phyloP scores from a whole-genome alignment of 2,329 filamentous ascomycete genomes.

The Geosmithia morbida region DNA sequence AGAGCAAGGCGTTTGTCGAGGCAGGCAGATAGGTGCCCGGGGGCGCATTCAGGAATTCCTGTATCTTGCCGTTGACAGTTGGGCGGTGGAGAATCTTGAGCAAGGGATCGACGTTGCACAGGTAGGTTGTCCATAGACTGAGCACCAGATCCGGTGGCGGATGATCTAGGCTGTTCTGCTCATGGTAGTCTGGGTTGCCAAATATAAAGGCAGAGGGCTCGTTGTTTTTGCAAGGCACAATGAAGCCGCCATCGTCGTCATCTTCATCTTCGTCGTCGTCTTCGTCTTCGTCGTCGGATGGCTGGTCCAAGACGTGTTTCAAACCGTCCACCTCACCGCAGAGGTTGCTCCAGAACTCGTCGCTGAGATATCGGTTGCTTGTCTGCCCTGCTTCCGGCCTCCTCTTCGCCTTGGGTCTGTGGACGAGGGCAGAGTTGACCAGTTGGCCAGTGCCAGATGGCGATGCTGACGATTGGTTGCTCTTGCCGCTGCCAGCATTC shows the following conservation, averaged over 20 bases:
- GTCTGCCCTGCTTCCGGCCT: constrained; percentile 3
- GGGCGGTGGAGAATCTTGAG: constrained; percentile 30
- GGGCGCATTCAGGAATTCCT: constrained; percentile 10
- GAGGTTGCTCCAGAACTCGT: constrained; percentile 28
- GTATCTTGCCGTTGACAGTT: constrained; percentile 15
- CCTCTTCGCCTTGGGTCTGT: neutral
- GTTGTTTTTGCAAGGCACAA: constrained; percentile 1
- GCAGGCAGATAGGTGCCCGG: constrained; percentile 3
- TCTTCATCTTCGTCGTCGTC: constrained; percentile 13
- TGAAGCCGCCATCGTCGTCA: constrained; percentile 16
- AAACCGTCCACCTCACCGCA: constrained; percentile 29
- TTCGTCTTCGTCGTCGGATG: constrained; percentile 22
- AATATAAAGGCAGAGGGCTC: constrained; percentile 13
- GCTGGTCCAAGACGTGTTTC: constrained; percentile 25
- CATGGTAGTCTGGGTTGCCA: constrained; percentile 10
- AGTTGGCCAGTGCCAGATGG: neutral
- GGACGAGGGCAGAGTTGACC: neutral
- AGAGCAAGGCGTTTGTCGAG: constrained; percentile 20
- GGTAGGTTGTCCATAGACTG: constrained; percentile 19
- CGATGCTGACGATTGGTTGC: neutral
- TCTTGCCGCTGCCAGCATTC: neutral
- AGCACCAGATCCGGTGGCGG: constrained; percentile 21
- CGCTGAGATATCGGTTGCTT: constrained; percentile 22
- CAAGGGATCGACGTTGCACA: constrained; percentile 25
- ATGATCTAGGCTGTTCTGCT: constrained; percentile 11